Evolutionary conservation across 345 rosid genomes (phyloP).

Genomic region (Mallotus nudiflorus): DNA sequence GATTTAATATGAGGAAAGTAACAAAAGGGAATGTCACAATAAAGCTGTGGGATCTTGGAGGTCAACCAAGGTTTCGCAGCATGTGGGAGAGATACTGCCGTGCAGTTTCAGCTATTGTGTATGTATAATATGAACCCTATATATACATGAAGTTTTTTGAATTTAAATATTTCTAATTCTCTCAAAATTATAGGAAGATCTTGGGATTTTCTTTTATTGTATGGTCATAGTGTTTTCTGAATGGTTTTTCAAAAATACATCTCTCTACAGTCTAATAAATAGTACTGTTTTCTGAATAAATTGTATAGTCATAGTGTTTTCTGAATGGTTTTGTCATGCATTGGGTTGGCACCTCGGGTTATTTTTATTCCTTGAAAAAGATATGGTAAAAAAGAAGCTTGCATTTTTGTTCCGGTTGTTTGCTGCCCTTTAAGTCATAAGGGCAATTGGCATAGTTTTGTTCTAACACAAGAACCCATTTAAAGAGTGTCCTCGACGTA

Average conservation of each 20-base stretch:
- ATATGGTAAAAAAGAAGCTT: not conserved
- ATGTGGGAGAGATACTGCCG: conserved; percentile 86
- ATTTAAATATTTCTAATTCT: not conserved
- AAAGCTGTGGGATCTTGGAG: conserved; percentile 92
- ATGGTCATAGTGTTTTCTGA: not conserved
- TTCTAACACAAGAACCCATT: not conserved
- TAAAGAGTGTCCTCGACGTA: not conserved
- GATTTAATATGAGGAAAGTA: conserved; percentile 87
- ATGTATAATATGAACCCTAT: conserved; percentile 12
- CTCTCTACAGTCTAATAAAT: not conserved
- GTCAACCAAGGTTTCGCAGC: conserved; percentile 57
- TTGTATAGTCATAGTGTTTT: not conserved
- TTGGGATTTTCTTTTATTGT: not conserved
- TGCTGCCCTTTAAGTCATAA: not conserved
- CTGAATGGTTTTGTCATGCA: not conserved
- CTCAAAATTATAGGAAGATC: not conserved
- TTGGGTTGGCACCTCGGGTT: not conserved
- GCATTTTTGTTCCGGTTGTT: not conserved
- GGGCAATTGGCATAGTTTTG: not conserved
- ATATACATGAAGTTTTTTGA: not conserved
- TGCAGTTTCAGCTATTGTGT: conserved; percentile 76
- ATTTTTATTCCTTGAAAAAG: no score
- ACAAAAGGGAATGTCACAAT: conserved; percentile 83
- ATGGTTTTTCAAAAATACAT: not conserved
- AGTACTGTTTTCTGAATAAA: not conserved